These are phyloP conservation scores for Beauveria varroae DNA, from an alignment of 2,329 filamentous ascomycete genomes.

Conservation along the genomic window DNA sequence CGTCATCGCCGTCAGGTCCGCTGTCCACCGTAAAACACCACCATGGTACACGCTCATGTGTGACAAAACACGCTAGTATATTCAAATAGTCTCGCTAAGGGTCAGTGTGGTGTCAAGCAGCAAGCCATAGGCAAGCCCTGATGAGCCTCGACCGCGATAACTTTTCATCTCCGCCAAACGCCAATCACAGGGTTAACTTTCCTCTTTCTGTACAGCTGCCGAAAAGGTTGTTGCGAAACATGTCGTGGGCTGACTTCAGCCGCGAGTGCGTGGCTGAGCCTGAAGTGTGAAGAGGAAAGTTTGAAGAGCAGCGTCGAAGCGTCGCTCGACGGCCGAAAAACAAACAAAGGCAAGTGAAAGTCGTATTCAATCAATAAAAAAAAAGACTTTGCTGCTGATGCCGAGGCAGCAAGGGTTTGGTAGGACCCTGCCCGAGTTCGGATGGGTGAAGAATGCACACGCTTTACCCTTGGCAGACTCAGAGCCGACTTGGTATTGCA, in stretches of 20 bases:
- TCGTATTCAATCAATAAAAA: slow-evolving; percentile 2
- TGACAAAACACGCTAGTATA: slow-evolving; percentile 15
- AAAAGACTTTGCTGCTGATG: not conserved
- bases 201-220: slow-evolving; percentile 4
- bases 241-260: not conserved
- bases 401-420: not conserved
- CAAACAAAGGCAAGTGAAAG: not conserved
- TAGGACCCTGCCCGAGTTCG: not conserved
- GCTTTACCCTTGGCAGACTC: not conserved
- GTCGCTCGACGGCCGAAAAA: slow-evolving; percentile 1
- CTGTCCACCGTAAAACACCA: slow-evolving; percentile 11
- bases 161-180: slow-evolving; percentile 11
- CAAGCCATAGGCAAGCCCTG: slow-evolving; percentile 2
- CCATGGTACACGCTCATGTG: slow-evolving; percentile 12
- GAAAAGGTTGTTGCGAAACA: not conserved
- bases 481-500: not conserved
- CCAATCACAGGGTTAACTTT: not conserved
- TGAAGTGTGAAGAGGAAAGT: not conserved
- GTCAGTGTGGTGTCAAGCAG: slow-evolving; percentile 11
- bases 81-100: slow-evolving; percentile 14
- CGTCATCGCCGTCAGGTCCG: not conserved
- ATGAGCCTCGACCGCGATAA: slow-evolving; percentile 10
- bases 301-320: not conserved
- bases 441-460: not conserved
- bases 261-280: not conserved